phyloP scores from a whole-genome alignment of 2,329 filamentous ascomycete species.

The Aspergillus caelatus region DNA sequence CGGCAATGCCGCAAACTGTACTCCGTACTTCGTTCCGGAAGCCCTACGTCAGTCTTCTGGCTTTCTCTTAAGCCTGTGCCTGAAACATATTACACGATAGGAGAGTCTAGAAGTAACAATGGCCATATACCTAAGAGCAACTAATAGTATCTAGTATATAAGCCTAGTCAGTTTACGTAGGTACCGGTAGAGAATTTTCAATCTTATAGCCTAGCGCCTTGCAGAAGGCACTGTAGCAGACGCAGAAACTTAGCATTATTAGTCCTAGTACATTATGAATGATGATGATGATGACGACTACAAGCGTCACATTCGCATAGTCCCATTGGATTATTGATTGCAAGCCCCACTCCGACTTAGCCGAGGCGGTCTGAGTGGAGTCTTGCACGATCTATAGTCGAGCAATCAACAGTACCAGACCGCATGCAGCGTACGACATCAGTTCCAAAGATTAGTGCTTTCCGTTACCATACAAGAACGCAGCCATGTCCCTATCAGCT shows the following conservation, averaged over 20 bases:
- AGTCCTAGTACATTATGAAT: neutral
- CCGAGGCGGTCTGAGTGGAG: constrained; percentile 1
- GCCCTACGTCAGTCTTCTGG: neutral
- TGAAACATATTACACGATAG: neutral
- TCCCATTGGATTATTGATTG: neutral
- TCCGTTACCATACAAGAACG: neutral
- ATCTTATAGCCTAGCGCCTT: neutral
- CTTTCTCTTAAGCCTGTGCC: neutral
- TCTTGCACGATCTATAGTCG: neutral
- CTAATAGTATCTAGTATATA: neutral
- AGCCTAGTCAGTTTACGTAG: neutral
- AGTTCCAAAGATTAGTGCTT: neutral
- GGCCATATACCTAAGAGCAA: neutral
- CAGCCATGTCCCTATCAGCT: neutral
- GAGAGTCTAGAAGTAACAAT: neutral
- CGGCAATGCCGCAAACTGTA: neutral
- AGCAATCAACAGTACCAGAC: neutral
- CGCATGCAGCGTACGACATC: constrained; percentile 3
- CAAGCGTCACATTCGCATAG: neutral
- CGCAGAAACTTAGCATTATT: neutral
- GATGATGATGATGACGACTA: constrained; percentile 1
- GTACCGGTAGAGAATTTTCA: neutral
- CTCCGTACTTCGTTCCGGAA: neutral
- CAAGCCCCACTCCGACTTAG: neutral
- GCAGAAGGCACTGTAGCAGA: neutral